Percentiles rank a stretch among this genome's conserved stretches.
These are phyloP conservation scores for Penicillium polonicum DNA, from an alignment of 2,329 filamentous ascomycete genomes.

Conservation along the genomic window DNA sequence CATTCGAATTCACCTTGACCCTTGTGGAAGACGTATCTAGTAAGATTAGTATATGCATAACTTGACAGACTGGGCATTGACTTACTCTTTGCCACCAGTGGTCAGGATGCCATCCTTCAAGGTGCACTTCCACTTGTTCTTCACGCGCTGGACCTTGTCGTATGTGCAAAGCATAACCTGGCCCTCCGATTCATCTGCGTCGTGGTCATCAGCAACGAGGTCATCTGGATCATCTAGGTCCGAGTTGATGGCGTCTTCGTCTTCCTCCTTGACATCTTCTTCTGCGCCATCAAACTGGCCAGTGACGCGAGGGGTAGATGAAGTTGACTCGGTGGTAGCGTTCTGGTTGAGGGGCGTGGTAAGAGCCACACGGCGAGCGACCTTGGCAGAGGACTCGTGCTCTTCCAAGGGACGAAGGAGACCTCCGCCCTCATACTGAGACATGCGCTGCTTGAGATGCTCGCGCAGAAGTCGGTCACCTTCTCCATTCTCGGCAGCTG, in stretches of 20 bases:
- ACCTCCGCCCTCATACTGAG: slow-evolving; percentile 47
- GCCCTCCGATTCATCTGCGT: slow-evolving; percentile 77
- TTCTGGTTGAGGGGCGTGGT: slow-evolving; percentile 10
- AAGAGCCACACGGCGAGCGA: slow-evolving; percentile 40
- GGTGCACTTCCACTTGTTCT: slow-evolving; percentile 99
- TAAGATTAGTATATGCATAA: slow-evolving; percentile 25
- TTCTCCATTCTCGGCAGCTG: slow-evolving; percentile 39
- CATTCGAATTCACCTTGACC: slow-evolving; percentile 97
- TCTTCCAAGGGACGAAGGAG: slow-evolving; percentile 46
- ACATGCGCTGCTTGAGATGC: slow-evolving; percentile 43
- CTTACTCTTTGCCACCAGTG: slow-evolving; percentile 84
- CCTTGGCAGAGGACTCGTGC: slow-evolving; percentile 33
- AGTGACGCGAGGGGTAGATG: slow-evolving; percentile 19
- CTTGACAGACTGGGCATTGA: slow-evolving; percentile 16
- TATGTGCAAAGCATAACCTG: slow-evolving; percentile 99
- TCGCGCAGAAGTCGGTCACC: slow-evolving; percentile 44
- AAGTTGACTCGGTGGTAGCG: slow-evolving; percentile 4
- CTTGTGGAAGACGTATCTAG: slow-evolving; percentile 91
- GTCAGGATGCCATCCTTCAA: slow-evolving; percentile 95
- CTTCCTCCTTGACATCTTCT: slow-evolving; percentile 59
- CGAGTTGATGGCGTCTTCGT: slow-evolving; percentile 97
- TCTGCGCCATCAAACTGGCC: slow-evolving; percentile 59
- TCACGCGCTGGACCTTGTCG: slow-evolving; percentile 97
- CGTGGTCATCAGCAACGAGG: slow-evolving; percentile 76
- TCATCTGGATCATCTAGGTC: slow-evolving; percentile 96